Conservation (phyloP, 257 asterid genomes). For the Hygrophila difformis region DNA sequence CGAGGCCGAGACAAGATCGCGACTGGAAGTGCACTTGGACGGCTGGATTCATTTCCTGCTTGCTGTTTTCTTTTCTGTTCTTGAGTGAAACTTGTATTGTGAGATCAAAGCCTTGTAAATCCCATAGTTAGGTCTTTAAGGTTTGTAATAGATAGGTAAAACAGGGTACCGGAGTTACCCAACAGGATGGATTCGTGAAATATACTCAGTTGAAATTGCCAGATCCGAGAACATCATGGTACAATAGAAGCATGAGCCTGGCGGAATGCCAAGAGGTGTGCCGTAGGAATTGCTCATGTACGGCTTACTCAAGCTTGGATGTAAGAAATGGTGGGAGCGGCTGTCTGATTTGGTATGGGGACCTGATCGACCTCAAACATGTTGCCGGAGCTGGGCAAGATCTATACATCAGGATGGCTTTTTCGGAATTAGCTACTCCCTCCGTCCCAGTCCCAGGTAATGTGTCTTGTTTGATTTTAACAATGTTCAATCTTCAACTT, state of each 20-base stretch:
- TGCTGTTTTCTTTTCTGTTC: too few species aligned
- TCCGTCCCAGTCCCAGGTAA: too few species aligned
- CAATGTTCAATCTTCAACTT: too few species aligned
- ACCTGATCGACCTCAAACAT: conserved; percentile 27
- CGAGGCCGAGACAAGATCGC: too few species aligned
- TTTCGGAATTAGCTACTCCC: conserved; percentile 27
- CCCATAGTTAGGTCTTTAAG: too few species aligned
- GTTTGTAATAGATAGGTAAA: too few species aligned
- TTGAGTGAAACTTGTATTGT: too few species aligned
- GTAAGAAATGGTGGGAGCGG: conserved; percentile 23
- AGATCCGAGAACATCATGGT: conserved; percentile 18
- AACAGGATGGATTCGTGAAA: conserved; percentile 15
- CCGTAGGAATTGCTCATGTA: conserved; percentile 29
- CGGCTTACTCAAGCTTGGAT: conserved; percentile 28
- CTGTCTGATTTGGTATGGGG: conserved; percentile 35
- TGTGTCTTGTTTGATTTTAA: too few species aligned
- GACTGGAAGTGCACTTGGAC: too few species aligned
- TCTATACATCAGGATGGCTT: conserved; percentile 27
- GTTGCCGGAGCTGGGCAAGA: conserved; percentile 11
- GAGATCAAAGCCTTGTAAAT: too few species aligned
- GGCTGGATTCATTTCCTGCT: too few species aligned
- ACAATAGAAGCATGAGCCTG: conserved; percentile 17
- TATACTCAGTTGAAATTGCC: conserved; percentile 28
- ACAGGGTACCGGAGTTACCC: too few species aligned
- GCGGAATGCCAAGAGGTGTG: conserved; percentile 30